These are phyloP conservation scores for Pyronema omphalodes DNA, from an alignment of 495 filamentous ascomycete genomes.

Conservation along the genomic window DNA sequence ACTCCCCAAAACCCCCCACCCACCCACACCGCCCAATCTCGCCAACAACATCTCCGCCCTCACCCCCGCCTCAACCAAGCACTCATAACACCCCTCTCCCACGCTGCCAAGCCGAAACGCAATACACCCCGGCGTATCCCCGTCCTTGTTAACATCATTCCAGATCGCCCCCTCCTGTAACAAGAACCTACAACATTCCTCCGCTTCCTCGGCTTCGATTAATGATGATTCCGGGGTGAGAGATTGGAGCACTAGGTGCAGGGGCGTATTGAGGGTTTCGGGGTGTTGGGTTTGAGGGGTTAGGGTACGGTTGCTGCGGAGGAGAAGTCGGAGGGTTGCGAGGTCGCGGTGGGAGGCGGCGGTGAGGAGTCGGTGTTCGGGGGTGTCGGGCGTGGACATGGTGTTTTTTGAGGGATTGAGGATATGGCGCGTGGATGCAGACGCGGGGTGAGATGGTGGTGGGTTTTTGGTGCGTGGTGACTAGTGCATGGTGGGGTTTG, in stretches of 20 bases:
- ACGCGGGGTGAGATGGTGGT: neutral
- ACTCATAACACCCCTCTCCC: slow-evolving; percentile 59
- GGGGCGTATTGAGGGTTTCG: slow-evolving; percentile 45
- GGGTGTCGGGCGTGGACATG: slow-evolving; percentile 7
- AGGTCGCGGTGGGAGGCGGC: slow-evolving; percentile 55
- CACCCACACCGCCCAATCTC: slow-evolving; percentile 33
- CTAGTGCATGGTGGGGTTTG: too few species aligned
- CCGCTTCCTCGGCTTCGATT: slow-evolving; percentile 31
- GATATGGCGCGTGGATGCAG: neutral
- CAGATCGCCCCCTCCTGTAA: slow-evolving; percentile 82
- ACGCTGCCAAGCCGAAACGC: slow-evolving; percentile 51
- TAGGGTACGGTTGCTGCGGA: slow-evolving; percentile 40
- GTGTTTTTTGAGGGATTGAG: neutral
- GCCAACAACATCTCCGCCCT: slow-evolving; percentile 72
- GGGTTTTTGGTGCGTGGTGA: too few species aligned
- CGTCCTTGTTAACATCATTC: slow-evolving; percentile 75
- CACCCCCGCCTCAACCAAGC: slow-evolving; percentile 82
- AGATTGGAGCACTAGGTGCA: slow-evolving; percentile 78
- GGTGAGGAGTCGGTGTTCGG: slow-evolving; percentile 51
- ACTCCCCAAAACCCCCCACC: slow-evolving; percentile 54
- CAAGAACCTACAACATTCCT: slow-evolving; percentile 51
- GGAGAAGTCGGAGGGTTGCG: slow-evolving; percentile 34
- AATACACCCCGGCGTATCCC: slow-evolving; percentile 84
- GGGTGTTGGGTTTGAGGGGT: slow-evolving; percentile 58
- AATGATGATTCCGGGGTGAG: slow-evolving; percentile 36